Base-by-base conservation (phyloP, 305 asterid species). In the Fraxinus floribunda region DNA sequence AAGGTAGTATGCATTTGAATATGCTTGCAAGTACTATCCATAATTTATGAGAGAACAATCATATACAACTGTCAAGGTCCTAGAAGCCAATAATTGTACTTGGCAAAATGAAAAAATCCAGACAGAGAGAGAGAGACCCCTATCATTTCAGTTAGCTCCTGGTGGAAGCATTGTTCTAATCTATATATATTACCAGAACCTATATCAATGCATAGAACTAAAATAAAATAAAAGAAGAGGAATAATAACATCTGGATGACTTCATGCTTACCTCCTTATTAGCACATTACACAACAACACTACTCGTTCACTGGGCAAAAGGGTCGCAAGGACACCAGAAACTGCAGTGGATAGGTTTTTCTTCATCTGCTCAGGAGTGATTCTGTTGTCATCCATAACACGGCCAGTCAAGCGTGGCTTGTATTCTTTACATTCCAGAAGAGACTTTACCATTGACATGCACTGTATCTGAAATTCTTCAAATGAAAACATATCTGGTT, bases 391-490 rank as follows among this genome's bases (percentile, higher is more conserved):
- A 91, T 91, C 97, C 88, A 90, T 86, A 82, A 94, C 99, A 82
- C 94, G 97, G 30, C 99, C 99, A 87, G 90, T 88, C 90, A 89
- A 83, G 84, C 87, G 73, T 86, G 91, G 91, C 89, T 91, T 94
- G 89, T 93, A 96, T 81, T 96, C 98, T 91, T 93, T 94, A 87
- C 98, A 89, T 90, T 94, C 99, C 83, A 96, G 89, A 88, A 96
- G 88, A 85, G 94, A 89, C 88, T 96, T 96, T 88, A 91, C 88
- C 93, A 92, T 88, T 78, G 92, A 87, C 97, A 96, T 90, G 84
- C 98, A 93, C 86, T 96, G 98, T 87, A 96, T 93, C 90, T 93
- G 84, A 84, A 94, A 92, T 72, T 89, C 93, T 76, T 96, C 98
- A 88, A 90, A 96, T 55, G 93, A 88, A 75, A 88, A 77, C 20